phyloP scores from a whole-genome alignment of 805 yeast genomes.

The Yamadazyma laniorum region DNA sequence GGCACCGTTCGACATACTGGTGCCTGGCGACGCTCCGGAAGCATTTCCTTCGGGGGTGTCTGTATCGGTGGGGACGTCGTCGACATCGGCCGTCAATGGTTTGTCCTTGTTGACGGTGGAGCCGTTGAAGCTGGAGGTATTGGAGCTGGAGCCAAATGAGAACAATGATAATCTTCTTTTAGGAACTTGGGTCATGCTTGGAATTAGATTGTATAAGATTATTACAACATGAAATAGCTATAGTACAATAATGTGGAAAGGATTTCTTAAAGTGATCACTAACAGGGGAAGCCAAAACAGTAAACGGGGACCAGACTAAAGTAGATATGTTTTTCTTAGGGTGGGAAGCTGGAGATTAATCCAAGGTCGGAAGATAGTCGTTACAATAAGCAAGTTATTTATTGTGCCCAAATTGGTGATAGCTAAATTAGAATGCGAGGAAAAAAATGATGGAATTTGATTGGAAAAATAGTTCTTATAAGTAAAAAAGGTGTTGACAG shows the following conservation, averaged over 20 bases:
- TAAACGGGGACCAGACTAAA: not conserved
- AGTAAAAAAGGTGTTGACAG: not conserved
- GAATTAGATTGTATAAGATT: too few species aligned
- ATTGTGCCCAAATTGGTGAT: not conserved
- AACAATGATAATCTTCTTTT: constrained; percentile 21
- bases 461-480: constrained; percentile 5
- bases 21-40: not conserved
- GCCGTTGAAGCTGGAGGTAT: not conserved
- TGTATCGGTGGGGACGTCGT: not conserved
- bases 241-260: not conserved
- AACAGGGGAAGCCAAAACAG: not conserved
- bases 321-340: too few species aligned
- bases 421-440: not conserved
- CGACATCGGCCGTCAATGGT: not conserved
- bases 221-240: constrained; percentile 2
- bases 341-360: not conserved
- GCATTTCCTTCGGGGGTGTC: not conserved
- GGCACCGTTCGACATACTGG: not conserved
- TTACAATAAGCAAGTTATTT: too few species aligned
- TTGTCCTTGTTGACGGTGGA: not conserved
- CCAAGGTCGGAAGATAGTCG: not conserved
- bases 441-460: constrained; percentile 3
- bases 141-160: constrained; percentile 17
- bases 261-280: not conserved
- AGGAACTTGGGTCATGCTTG: constrained; percentile 10